A percentile compares a stretch with the other conserved stretches of the same genome.
Evolutionary conservation across 75 land plant species (phyloP).

Genomic region (Larix kaempferi): DNA sequence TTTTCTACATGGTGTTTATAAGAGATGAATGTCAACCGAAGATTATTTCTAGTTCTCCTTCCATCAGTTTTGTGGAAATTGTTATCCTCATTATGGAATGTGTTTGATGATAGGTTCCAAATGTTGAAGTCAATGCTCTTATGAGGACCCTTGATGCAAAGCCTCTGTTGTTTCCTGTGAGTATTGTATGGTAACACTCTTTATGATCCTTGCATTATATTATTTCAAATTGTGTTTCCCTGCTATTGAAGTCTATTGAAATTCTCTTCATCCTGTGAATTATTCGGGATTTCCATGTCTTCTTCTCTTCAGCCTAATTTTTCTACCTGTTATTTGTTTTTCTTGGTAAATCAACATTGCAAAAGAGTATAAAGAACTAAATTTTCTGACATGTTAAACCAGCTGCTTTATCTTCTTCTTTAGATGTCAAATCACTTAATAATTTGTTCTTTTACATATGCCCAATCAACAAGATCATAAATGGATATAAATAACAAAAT

Average conservation of each 20-base stretch:
- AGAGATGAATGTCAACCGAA: background rate
- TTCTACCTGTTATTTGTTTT: background rate
- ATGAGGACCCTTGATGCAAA: constrained; percentile 90
- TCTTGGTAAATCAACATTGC: background rate
- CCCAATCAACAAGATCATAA: too few relatives aligned
- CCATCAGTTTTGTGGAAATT: background rate
- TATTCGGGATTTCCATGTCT: background rate
- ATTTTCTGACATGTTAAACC: background rate
- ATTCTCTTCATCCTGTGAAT: background rate
- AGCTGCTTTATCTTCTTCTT: too few relatives aligned
- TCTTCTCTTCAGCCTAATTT: background rate
- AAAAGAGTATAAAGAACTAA: background rate
- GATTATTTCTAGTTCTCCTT: background rate
- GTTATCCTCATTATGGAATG: background rate
- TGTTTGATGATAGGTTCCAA: constrained; percentile 66
- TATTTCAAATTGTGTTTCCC: background rate
- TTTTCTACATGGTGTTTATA: too few relatives aligned
- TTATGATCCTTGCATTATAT: background rate
- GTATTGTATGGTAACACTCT: constrained; percentile 11
- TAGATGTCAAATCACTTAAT: too few relatives aligned
- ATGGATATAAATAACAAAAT: too few relatives aligned
- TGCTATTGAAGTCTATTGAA: background rate
- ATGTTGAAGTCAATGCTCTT: constrained; percentile 90
- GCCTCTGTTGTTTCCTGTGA: constrained; percentile 85
- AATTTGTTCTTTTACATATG: too few relatives aligned